These are phyloP conservation scores for Linderina pennispora DNA, from an alignment of 192 early-diverging fungal genomes.

Conservation along the genomic window DNA sequence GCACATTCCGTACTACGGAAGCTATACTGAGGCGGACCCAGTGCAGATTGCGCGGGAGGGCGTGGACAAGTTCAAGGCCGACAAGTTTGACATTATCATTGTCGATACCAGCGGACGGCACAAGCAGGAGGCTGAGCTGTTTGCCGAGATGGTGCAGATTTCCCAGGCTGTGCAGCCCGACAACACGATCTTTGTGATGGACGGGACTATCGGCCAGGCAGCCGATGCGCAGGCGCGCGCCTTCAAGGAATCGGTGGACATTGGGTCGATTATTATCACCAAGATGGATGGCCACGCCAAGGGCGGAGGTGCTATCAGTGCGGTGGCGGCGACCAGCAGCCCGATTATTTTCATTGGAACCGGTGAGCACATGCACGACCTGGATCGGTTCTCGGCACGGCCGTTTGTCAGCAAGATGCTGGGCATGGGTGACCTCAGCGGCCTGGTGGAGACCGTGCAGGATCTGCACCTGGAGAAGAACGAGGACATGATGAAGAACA, in stretches of 20 bases:
- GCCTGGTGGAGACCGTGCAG: conserved; percentile 82
- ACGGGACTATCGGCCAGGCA: conserved; percentile 96
- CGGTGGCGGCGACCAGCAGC: conserved; percentile 89
- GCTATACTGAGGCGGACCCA: conserved; percentile 90
- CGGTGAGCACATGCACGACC: conserved; percentile 94
- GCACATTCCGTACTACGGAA: conserved; percentile 93
- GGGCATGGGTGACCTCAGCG: conserved; percentile 89
- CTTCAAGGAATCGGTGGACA: conserved; percentile 85
- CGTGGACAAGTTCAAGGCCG: conserved; percentile 88
- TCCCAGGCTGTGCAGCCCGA: conserved; percentile 77
- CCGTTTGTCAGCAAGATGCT: conserved; percentile 92
- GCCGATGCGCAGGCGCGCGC: conserved; percentile 89
- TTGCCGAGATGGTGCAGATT: conserved; percentile 96
- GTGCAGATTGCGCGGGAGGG: conserved; percentile 87
- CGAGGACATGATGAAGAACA: conserved; percentile 81
- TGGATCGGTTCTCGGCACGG: conserved; percentile 83
- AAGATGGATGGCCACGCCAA: conserved; percentile 99
- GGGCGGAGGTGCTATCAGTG: conserved; percentile 97
- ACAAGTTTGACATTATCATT: conserved; percentile 93
- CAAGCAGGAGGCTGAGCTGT: conserved; percentile 89
- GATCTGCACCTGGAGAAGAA: conserved; percentile 85
- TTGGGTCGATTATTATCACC: conserved; percentile 95
- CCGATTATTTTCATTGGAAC: conserved; percentile 96
- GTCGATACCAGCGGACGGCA: conserved; percentile 98
- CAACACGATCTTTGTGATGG: conserved; percentile 96